Evolutionary conservation across 371 early-diverging fungal genomes (phyloP).

Genomic region (Nematocida displodere): DNA sequence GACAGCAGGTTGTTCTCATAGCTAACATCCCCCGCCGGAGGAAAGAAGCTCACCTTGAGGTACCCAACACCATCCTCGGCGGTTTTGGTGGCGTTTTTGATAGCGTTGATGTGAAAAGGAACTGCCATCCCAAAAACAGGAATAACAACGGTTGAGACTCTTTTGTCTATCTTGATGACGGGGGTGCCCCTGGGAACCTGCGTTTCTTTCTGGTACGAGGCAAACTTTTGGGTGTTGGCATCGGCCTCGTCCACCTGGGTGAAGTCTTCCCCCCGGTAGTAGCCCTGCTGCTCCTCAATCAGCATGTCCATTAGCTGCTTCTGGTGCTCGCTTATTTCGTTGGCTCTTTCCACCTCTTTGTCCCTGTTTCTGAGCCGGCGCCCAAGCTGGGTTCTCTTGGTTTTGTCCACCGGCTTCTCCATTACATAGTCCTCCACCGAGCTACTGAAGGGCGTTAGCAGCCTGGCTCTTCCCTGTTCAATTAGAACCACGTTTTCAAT

Average conservation of each 20-base stretch:
- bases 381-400: slow-evolving; percentile 50
- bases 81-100: slow-evolving; percentile 85
- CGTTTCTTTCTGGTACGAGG: slow-evolving; percentile 60
- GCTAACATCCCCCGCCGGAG: slow-evolving; percentile 77
- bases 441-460: slow-evolving; percentile 41
- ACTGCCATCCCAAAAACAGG: slow-evolving; percentile 92
- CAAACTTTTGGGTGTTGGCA: slow-evolving; percentile 14
- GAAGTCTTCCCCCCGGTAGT: slow-evolving; percentile 50
- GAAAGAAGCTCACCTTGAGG: slow-evolving; percentile 86
- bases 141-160: slow-evolving; percentile 76
- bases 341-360: slow-evolving; percentile 58
- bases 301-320: slow-evolving; percentile 65
- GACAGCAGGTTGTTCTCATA: slow-evolving; percentile 27
- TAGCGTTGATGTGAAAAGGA: slow-evolving; percentile 90
- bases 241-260: slow-evolving; percentile 18
- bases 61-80: slow-evolving; percentile 86
- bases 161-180: slow-evolving; percentile 78
- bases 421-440: slow-evolving; percentile 15
- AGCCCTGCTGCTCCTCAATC: slow-evolving; percentile 60
- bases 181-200: slow-evolving; percentile 61
- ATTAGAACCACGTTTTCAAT: slow-evolving; percentile 41
- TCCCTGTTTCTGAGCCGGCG: slow-evolving; percentile 62
- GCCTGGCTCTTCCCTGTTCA: neutral
- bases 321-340: slow-evolving; percentile 65
- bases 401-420: slow-evolving; percentile 34